Evolutionary conservation across 352 stramenopile species (phyloP), one percentile per base, ranked within the genome.

Genomic region (Chrysophaeum taylorii): DNA sequence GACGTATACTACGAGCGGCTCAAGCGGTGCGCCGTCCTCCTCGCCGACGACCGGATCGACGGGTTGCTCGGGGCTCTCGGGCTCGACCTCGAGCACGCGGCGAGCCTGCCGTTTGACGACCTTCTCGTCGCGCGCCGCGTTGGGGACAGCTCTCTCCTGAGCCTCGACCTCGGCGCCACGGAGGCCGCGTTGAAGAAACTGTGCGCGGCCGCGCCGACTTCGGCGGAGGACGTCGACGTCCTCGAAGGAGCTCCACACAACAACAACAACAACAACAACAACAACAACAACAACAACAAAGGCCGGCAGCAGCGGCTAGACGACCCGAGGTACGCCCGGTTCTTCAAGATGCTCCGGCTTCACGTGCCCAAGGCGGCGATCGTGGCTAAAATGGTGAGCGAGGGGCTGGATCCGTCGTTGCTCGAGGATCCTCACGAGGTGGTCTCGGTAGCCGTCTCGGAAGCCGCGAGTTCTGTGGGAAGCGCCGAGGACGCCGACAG

Each of bases 361-460:
- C 79, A 80, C 52, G 72, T 74, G n/a, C 79, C 78, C 74, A 75
- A 85, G 14, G 76, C 81, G 25, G 71, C 82, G 62, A 87, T 88
- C 74, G 87, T 87, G 39, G 79, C 85, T 69, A 78, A 86, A 25
- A 73, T 79, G 75, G 82, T 75, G 41, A 66, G 64, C 16, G 72
- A 84, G 70, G 61, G 76, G 35, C 84, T 87, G 73, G 70, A 81
- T 25, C 79, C 79, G 38, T 68, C 88, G 25, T 80, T 85, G 27
- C 76, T 87, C 50, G 84, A 89, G 68, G 69, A 78, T 67, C 80
- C 77, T 48, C 82, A 89, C 70, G 88, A 87, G 72, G 76, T 82
- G 70, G 84, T 78, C 62, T 71, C 88, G 15, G 87, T 88, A 63
- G 87, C 79, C 62, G 80, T 85, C 64, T 79, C 79, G 31, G 72